Base-by-base conservation (phyloP, 2,329 filamentous ascomycete genomes). In the Macroventuria anomochaeta region DNA sequence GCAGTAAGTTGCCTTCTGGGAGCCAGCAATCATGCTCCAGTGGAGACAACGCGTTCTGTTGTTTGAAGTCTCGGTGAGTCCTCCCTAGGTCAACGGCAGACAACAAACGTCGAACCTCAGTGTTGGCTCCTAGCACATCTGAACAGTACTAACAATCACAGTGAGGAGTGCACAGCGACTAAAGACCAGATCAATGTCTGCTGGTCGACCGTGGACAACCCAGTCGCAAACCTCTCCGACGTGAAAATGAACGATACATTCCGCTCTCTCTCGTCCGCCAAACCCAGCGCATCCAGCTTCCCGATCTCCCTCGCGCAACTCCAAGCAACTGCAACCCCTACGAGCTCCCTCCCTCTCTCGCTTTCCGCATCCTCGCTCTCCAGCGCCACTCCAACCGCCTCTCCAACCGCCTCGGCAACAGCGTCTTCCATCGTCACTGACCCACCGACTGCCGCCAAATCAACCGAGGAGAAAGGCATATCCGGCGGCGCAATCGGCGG, bases 121-220 rank as follows among this genome's bases (percentile, higher is more conserved):
- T n/a, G n/a, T n/a, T n/a, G n/a, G n/a, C n/a, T n/a, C n/a, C n/a
- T n/a, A n/a, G n/a, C n/a, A n/a, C n/a, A n/a, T n/a, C n/a, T n/a
- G n/a, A n/a, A n/a, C n/a, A n/a, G n/a, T 44, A 21, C 43, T 59
- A 15, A 61, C 31, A 7, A 25, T 5, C 10, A n/a, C 26, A 62
- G 59, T 31, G 59, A 62, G 52, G 52, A 62, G 50, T 64, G 61
- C 46, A 64, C 61, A 32, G 48, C 57, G 15, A 61, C 53, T 36
- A 48, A 57, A 46, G 40, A 55, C 18, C 52, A 55, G 8, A 49
- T 62, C 33, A 64, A 64, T 34, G 53, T 63, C 11, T 64, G 62
- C 49, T 64, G 59, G 59, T 56, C 49, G 7, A 58, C 56, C 1
- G 20, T 42, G 13, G 36, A 43, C 4, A 63, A 61, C 20, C 57